Evolutionary conservation across 441 rosid species (phyloP).

Genomic region (Breynia disticha): DNA sequence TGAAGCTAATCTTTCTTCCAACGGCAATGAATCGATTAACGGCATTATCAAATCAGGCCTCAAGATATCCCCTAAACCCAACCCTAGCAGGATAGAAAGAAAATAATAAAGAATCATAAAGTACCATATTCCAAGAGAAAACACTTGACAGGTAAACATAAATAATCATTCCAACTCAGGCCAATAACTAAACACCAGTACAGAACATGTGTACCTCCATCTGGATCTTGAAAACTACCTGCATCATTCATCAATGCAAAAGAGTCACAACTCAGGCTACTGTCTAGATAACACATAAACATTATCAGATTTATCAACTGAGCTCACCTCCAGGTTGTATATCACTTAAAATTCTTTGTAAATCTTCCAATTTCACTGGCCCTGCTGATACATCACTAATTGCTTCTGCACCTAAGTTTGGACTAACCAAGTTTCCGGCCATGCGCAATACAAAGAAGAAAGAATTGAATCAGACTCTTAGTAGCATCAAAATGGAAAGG

Average conservation of each 20-base stretch:
- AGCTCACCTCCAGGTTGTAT: conserved; percentile 56
- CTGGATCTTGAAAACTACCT: conserved; percentile 58
- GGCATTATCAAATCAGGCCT: conserved; percentile 89
- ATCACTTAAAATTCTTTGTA: conserved; percentile 83
- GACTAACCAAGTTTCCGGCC: conserved; percentile 67
- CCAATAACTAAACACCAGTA: neutral
- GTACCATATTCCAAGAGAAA: neutral
- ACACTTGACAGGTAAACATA: neutral
- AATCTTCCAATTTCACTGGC: conserved; percentile 77
- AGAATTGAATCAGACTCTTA: conserved; percentile 1
- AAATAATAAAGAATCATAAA: neutral
- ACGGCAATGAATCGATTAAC: conserved; percentile 53
- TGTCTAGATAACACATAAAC: conserved; percentile 5
- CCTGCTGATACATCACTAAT: conserved; percentile 69
- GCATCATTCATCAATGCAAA: conserved; percentile 24
- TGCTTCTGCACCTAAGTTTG: conserved; percentile 56
- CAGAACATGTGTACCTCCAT: conserved; percentile 55
- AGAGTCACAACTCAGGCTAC: conserved; percentile 17
- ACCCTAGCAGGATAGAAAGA: conserved; percentile 31
- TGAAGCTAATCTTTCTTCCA: conserved; percentile 56
- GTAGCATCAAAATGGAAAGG: neutral
- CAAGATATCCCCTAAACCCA: conserved; percentile 75
- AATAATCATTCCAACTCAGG: neutral
- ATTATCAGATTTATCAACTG: neutral
- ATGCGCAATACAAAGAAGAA: conserved; percentile 28